Conservation (phyloP, 225 moss, liverwort and hornwort species). For the Rhytidiadelphus loreus region DNA sequence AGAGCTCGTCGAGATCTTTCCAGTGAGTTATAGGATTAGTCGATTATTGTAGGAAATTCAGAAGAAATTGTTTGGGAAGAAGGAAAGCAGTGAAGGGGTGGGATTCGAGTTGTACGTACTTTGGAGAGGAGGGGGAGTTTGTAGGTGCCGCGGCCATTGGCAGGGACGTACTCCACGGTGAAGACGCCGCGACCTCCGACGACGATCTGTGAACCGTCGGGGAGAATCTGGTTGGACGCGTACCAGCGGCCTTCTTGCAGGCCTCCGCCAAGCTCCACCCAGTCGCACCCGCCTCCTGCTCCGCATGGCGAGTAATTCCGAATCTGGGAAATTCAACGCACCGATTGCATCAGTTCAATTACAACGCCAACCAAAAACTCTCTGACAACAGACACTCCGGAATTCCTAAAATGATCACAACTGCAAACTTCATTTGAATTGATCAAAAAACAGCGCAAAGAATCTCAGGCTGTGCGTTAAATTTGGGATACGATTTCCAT, state of each 20-base stretch:
- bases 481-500: not conserved
- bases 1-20: not conserved
- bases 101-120: not conserved
- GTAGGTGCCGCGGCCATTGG: conserved; percentile 36
- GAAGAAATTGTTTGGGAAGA: not conserved
- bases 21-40: not conserved
- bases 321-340: not conserved
- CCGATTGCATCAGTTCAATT: not conserved
- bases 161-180: conserved; percentile 41
- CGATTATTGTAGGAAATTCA: not conserved
- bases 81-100: not conserved
- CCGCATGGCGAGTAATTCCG: conserved; percentile 35
- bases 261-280: conserved; percentile 28
- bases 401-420: not conserved
- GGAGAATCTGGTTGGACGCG: conserved; percentile 57
- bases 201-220: conserved; percentile 33
- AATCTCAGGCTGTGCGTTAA: not conserved
- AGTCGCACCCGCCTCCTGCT: conserved; percentile 52
- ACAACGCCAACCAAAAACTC: not conserved
- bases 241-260: conserved; percentile 66
- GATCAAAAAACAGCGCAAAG: not conserved
- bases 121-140: conserved; percentile 21
- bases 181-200: conserved; percentile 35
- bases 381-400: not conserved
- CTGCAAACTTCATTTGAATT: not conserved